phyloP scores from a whole-genome alignment of 225 moss, liverwort and hornwort genomes.

The Lunularia cruciata region DNA sequence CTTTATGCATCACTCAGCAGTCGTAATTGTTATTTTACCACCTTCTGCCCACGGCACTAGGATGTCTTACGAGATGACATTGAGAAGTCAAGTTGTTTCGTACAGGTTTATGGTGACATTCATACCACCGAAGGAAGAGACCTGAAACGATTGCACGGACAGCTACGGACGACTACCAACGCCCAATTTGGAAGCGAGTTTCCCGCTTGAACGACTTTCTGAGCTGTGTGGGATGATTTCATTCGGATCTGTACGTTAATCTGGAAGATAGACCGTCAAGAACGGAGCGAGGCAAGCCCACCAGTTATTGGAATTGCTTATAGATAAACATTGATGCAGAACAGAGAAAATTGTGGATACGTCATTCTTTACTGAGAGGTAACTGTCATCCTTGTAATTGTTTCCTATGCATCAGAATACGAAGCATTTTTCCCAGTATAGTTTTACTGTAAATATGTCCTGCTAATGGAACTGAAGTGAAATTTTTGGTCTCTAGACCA shows the following conservation, averaged over 20 bases:
- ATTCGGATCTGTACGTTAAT: background rate
- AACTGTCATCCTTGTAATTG: no score
- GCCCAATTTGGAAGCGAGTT: constrained; percentile 35
- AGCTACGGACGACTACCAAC: constrained; percentile 21
- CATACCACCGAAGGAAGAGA: constrained; percentile 34
- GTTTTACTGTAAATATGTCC: constrained; percentile 4
- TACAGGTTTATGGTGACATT: constrained; percentile 30
- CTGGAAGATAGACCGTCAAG: background rate
- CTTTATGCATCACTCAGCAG: no score
- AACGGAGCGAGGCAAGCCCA: background rate
- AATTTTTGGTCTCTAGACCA: background rate
- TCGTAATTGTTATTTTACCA: no score
- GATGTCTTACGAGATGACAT: no score
- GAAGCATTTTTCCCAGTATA: no score
- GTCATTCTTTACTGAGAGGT: background rate
- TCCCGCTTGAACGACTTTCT: background rate
- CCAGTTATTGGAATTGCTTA: background rate
- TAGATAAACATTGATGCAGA: background rate
- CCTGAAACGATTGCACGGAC: constrained; percentile 36
- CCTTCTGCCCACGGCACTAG: no score
- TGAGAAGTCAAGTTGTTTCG: no score
- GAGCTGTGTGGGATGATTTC: no score
- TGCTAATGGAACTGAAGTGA: background rate
- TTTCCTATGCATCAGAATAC: no score
- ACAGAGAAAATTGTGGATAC: no score